Evolutionary conservation across 805 yeast species (phyloP), one percentile per base, ranked within the genome.

Genomic region (Pichia exigua): DNA sequence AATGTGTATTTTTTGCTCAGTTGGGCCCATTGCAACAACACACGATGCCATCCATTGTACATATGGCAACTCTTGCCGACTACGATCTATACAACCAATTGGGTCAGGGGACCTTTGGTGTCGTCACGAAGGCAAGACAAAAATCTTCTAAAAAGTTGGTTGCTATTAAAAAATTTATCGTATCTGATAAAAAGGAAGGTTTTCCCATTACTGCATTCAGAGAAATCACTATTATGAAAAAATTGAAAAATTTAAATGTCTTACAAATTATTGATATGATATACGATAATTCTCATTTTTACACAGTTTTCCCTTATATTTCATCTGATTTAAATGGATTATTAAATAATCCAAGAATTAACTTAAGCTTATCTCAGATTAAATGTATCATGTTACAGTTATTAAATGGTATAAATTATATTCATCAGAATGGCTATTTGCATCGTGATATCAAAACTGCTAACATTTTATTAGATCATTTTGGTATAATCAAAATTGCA

Each of bases 361-460:
- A 68, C 10, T 69, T 95, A 32, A 65, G 76, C 4, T 72, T 82
- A 24, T 69, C 85, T 0, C 91, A 88, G 57, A 85, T 87, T 59
- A 95, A 95, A 66, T 84, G 94, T 61, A 76, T 94, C 50, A 78
- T 89, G 83, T 59, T 65, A 26, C 99, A 94, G 68, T 67, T 94
- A 40, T 71, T 95, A 9, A 71, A 74, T 49, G 99, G 98, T 9
- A 75, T 94, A 40, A 80, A 86, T 54, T 94, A 83, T 62, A 79
- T 94, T 30, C 99, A 94, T 68, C 69, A 64, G 45, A 59, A 68
- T 57, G 67, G 78, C 57, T 75, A 75, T 62, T 60, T 85, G 65
- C 99, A 94, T 66, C 76, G 99, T 52, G 99, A 94, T 63, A 87
- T 94, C 53, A 94, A 94, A 67, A 90, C 98, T 0, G 96, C 99